phyloP scores from a whole-genome alignment of 768 basidiomycete species.

The Suillus subaureus region DNA sequence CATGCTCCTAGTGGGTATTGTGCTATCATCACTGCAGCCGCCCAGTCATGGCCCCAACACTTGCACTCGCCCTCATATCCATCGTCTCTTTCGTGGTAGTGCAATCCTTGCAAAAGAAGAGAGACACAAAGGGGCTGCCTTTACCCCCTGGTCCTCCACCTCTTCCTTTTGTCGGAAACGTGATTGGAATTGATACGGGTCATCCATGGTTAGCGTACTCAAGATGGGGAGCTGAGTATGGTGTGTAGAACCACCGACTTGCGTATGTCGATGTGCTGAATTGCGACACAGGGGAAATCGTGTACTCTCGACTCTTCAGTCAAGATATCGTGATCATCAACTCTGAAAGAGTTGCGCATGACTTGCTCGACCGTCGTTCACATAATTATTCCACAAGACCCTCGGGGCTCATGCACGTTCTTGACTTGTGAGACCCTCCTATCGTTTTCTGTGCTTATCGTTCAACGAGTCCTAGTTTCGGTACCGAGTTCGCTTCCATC shows the following conservation, averaged over 20 bases:
- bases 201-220: constrained; percentile 27
- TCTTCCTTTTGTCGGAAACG: constrained; percentile 23
- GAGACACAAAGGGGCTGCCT: constrained; percentile 9
- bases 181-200: constrained; percentile 18
- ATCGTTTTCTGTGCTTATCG: neutral
- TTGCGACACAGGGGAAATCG: constrained; percentile 19
- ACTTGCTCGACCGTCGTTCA: constrained; percentile 25
- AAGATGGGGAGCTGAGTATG: constrained; percentile 23
- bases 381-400: constrained; percentile 28
- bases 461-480: constrained; percentile 20
- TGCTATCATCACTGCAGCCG: neutral
- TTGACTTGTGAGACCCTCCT: constrained; percentile 20
- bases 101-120: constrained; percentile 15
- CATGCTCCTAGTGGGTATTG: neutral
- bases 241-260: constrained; percentile 10
- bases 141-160: constrained; percentile 27
- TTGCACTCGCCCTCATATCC: constrained; percentile 8
- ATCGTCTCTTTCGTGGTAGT: constrained; percentile 14
- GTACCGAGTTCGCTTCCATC: constrained; percentile 25
- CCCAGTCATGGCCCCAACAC: neutral
- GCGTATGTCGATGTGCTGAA: neutral
- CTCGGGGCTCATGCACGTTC: constrained; percentile 15
- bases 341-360: constrained; percentile 27
- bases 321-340: constrained; percentile 29
- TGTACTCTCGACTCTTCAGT: constrained; percentile 26